A percentile compares a stretch with the other conserved stretches of the same genome.
Conservation (phyloP, 2,329 filamentous ascomycete genomes). For the Fusarium torreyae region DNA sequence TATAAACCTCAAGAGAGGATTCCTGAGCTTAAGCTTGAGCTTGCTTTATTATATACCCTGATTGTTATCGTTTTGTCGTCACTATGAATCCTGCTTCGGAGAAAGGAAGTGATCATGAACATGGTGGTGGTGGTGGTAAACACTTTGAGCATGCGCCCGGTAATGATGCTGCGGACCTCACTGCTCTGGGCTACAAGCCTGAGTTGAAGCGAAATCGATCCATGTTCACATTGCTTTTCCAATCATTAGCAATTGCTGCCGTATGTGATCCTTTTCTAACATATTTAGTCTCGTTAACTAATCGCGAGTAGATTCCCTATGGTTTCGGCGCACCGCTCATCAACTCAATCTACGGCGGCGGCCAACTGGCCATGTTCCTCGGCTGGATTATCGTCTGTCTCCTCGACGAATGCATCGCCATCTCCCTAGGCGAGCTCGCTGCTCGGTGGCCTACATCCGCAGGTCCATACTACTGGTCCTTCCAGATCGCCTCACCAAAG, state of each 20-base stretch:
- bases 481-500: conserved; percentile 71
- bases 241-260: conserved; percentile 50
- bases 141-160: conserved; percentile 8
- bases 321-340: conserved; percentile 47
- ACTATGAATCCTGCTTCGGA: conserved; percentile 27
- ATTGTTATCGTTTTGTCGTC: not conserved
- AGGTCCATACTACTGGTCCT: conserved; percentile 82
- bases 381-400: conserved; percentile 74
- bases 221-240: conserved; percentile 50
- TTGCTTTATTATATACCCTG: not conserved
- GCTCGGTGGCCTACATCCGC: conserved; percentile 74
- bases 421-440: conserved; percentile 80
- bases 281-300: not conserved
- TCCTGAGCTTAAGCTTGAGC: not conserved
- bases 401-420: conserved; percentile 79
- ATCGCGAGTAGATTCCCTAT: conserved; percentile 41
- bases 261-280: conserved; percentile 12
- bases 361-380: conserved; percentile 73
- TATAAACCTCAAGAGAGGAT: not conserved
- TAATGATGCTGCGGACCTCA: conserved; percentile 49
- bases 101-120: conserved; percentile 34
- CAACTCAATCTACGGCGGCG: conserved; percentile 46
- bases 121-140: conserved; percentile 13
- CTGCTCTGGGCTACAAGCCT: conserved; percentile 65
- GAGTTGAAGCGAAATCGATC: conserved; percentile 48